A percentile compares a stretch with the other conserved stretches of the same genome.
Evolutionary conservation across 805 yeast species (phyloP).

Genomic region (Saccharomyces eubayanus): DNA sequence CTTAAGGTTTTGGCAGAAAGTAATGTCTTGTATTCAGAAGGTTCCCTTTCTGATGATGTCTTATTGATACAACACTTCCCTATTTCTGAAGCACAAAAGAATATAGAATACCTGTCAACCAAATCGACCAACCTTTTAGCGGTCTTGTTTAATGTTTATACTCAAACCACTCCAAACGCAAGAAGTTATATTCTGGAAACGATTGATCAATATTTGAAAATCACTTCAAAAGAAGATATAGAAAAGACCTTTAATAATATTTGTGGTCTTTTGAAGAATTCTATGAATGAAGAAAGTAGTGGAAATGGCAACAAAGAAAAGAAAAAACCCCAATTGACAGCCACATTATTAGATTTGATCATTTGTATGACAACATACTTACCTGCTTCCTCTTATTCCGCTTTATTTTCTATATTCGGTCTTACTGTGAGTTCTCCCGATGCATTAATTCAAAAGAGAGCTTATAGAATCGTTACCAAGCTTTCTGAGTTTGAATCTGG

Average conservation of each 20-base stretch:
- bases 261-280: constrained; percentile 65
- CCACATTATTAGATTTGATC: constrained; percentile 85
- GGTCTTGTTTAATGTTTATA: constrained; percentile 83
- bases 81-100: constrained; percentile 42
- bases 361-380: constrained; percentile 82
- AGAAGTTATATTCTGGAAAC: constrained; percentile 82
- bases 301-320: constrained; percentile 18
- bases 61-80: constrained; percentile 58
- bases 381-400: constrained; percentile 60
- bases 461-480: constrained; percentile 69
- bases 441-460: constrained; percentile 76
- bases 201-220: constrained; percentile 68
- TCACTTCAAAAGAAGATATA: constrained; percentile 60
- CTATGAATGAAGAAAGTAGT: constrained; percentile 51
- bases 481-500: constrained; percentile 67
- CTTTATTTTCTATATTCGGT: constrained; percentile 70
- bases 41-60: constrained; percentile 47
- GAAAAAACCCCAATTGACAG: constrained; percentile 42
- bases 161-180: constrained; percentile 78
- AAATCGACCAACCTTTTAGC: constrained; percentile 72
- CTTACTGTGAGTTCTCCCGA: constrained; percentile 52
- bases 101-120: constrained; percentile 53
- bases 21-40: constrained; percentile 47
- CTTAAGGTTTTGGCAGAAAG: constrained; percentile 72
- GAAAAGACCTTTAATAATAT: constrained; percentile 76